Percentiles rank a stretch among this genome's conserved stretches.
phyloP scores from a whole-genome alignment of 2,329 filamentous ascomycete species.

The Colletotrichum lindemuthianum region DNA sequence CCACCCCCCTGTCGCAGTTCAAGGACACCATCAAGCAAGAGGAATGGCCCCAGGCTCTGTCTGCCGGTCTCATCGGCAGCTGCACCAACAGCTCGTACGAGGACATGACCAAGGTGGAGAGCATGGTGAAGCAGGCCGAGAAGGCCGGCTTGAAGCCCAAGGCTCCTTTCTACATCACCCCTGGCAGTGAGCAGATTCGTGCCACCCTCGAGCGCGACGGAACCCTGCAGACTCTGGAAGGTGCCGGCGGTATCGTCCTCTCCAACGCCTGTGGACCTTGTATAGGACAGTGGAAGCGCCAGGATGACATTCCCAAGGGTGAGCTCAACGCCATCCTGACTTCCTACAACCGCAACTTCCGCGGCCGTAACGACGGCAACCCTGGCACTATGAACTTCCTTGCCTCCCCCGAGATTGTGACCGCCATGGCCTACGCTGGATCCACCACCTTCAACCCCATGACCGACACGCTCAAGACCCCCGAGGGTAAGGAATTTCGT shows the following conservation, averaged over 20 bases:
- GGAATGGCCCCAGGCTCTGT: slow-evolving; percentile 90
- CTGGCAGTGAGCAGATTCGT: slow-evolving; percentile 95
- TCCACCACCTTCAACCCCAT: slow-evolving; percentile 96
- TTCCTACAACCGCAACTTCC: slow-evolving; percentile 99
- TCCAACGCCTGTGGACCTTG: slow-evolving; percentile 96
- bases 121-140: slow-evolving; percentile 89
- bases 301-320: slow-evolving; percentile 85
- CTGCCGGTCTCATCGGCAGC: slow-evolving; percentile 93
- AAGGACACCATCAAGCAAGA: slow-evolving; percentile 85
- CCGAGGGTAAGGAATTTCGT: slow-evolving; percentile 83
- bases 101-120: slow-evolving; percentile 96
- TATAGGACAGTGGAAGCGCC: slow-evolving; percentile 95
- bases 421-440: slow-evolving; percentile 93
- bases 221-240: slow-evolving; percentile 85
- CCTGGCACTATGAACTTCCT: slow-evolving; percentile 98
- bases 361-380: slow-evolving; percentile 96
- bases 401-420: slow-evolving; percentile 95
- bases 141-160: slow-evolving; percentile 90
- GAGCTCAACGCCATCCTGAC: slow-evolving; percentile 94
- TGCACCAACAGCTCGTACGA: slow-evolving; percentile 99
- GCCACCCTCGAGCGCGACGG: slow-evolving; percentile 91
- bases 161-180: slow-evolving; percentile 94
- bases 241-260: slow-evolving; percentile 87
- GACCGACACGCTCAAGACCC: slow-evolving; percentile 83
- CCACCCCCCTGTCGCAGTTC: slow-evolving; percentile 91